Percentiles rank a stretch among this genome's conserved stretches.
Conservation (phyloP, 2,329 filamentous ascomycete genomes). For the Harringtonia lauricola region DNA sequence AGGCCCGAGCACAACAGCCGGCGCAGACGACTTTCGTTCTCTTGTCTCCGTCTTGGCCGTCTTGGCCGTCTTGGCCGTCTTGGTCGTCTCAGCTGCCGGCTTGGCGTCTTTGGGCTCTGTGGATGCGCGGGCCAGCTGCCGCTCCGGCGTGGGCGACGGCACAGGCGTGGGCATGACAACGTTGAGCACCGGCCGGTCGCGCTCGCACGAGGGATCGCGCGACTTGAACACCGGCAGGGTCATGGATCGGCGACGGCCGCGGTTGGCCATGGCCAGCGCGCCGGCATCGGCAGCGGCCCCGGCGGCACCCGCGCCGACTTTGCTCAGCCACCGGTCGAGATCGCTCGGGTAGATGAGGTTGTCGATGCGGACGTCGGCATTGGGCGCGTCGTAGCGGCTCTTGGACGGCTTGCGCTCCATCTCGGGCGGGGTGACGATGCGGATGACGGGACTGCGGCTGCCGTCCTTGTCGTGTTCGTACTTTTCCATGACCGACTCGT, state of each 20-base stretch:
- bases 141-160: constrained; percentile 37
- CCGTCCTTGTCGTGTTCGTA: constrained; percentile 25
- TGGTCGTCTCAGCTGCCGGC: constrained; percentile 3
- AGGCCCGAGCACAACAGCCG: constrained; percentile 11
- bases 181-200: constrained; percentile 47
- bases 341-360: constrained; percentile 45
- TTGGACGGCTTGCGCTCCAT: constrained; percentile 33
- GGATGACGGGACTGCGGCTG: constrained; percentile 16
- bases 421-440: constrained; percentile 44
- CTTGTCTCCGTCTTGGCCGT: constrained; percentile 5
- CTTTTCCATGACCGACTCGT: constrained; percentile 43
- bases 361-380: constrained; percentile 54
- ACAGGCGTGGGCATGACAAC: constrained; percentile 49
- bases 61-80: neutral
- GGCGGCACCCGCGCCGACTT: constrained; percentile 12
- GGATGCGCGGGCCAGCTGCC: constrained; percentile 17
- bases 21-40: neutral
- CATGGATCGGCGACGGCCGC: constrained; percentile 7
- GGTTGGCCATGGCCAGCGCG: no score
- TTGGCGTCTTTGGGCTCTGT: neutral
- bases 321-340: constrained; percentile 23
- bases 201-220: constrained; percentile 42
- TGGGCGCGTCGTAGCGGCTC: constrained; percentile 43
- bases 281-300: constrained; percentile 9
- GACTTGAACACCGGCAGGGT: constrained; percentile 27